Evolutionary conservation across 306 rosid species (phyloP), one percentile per base, ranked within the genome.

Genomic region (Vigna reflexopilosa): DNA sequence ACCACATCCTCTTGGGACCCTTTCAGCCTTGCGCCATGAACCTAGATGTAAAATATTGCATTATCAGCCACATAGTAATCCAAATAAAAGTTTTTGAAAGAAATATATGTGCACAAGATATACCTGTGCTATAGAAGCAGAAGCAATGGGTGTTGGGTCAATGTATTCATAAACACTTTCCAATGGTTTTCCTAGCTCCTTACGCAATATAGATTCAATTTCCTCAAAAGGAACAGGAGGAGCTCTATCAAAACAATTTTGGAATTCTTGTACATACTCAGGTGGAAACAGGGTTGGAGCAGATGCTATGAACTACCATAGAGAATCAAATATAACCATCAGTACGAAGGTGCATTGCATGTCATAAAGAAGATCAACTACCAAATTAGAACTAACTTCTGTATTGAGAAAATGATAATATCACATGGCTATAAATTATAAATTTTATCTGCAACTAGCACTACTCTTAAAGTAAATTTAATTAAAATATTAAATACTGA

Each of bases 71-170:
- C 6, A 70, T 63, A 3, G 70, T 66, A 58, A 32, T 22, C 8
- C 13, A 10, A 65, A 73, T 49, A 72, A 57, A 15, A 38, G 45
- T 55, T 51, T 40, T 51, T 48, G 59, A 67, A 56, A 73, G 56
- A 72, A 77, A 76, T 70, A 74, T 47, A 77, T 71, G 77, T 24
- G 19, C 73, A 57, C 16, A 70, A 30, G 24, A 55, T 61, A 28
- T 74, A 92, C 98, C 89, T 92, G 98, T 72, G 98, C 98, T 87
- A 95, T 86, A 26, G 98, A 95, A 77, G 98, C 98, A 20, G 96
- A 95, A 84, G 98, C 98, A 80, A 95, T 38, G 19, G 98, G 98
- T 47, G 81, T 85, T 56, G 97, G 96, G 70, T 94, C 93, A 62
- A 94, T 85, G 74, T 90, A 92, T 80, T 92, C 97, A 22, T 87